A percentile compares a stretch with the other conserved stretches of the same genome.
Evolutionary conservation across 176 grass and related monocot genomes (phyloP).

Genomic region (Ensete glaucum): DNA sequence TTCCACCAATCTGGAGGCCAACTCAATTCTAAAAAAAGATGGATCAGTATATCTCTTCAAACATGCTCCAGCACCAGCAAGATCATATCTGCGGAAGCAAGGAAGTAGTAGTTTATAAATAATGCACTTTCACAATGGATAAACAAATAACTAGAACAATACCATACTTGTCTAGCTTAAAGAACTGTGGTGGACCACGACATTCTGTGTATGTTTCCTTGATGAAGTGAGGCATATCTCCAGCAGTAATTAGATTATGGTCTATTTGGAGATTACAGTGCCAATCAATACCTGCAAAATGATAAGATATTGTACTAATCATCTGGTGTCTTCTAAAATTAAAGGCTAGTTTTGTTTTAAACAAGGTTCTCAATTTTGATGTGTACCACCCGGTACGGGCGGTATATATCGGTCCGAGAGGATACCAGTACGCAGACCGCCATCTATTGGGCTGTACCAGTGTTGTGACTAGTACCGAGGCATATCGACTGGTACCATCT

Average conservation of each 20-base stretch:
- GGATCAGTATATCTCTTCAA: slow-evolving; percentile 87
- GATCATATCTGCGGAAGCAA: slow-evolving; percentile 59
- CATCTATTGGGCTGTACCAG: no score
- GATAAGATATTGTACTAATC: slow-evolving; percentile 2
- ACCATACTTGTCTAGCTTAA: slow-evolving; percentile 83
- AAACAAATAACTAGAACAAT: not conserved
- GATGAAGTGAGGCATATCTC: slow-evolving; percentile 61
- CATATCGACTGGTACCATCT: no score
- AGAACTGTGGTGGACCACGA: slow-evolving; percentile 71
- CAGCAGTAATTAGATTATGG: slow-evolving; percentile 43
- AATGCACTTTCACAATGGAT: slow-evolving; percentile 6
- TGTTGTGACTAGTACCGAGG: no score
- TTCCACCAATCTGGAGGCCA: slow-evolving; percentile 25
- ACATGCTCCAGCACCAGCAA: slow-evolving; percentile 61
- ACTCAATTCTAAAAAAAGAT: slow-evolving; percentile 50
- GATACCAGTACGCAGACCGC: no score
- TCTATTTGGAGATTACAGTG: slow-evolving; percentile 43
- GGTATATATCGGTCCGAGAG: no score
- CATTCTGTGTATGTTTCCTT: slow-evolving; percentile 73
- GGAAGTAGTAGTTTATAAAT: not conserved
- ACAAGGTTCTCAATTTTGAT: no score
- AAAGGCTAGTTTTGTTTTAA: not conserved
- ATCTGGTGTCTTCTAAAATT: not conserved
- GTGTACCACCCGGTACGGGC: no score
- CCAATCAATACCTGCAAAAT: slow-evolving; percentile 57